Evolutionary conservation across 345 rosid genomes (phyloP), one percentile per base, ranked within the genome.

Genomic region (Capsella bursapastoris): DNA sequence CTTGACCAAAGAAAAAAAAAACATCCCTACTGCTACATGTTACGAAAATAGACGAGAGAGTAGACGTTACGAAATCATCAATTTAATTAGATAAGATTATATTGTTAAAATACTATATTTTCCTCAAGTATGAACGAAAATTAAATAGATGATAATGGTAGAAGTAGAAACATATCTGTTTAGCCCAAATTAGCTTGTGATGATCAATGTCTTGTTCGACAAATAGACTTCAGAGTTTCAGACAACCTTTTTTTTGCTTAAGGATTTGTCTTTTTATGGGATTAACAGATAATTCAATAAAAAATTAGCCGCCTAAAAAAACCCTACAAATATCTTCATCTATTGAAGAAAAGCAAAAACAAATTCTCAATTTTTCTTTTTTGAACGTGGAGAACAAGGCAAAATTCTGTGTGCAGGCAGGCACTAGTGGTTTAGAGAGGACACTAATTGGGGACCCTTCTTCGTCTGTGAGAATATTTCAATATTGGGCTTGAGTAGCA

Each of bases 381-480:
- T n/a, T 45, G 50, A n/a, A 35, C 66, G 45, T 70, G 74, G 49
- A 22, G 53, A 27, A 59, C 74, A 70, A 70, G 66, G 66, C 74
- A 58, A 47, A 57, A 69, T 22, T 60, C 43, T 12, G 71, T 73
- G 71, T 73, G 37, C 37, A 34, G 50, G 57, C 49, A 62, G 37
- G 37, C 31, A 40, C 38, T 27, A 22, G 2, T 0, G 61, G 71
- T 37, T 53, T 38, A 6, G 25, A 38, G 41, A 38, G 41, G 12
- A 38, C 4, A 38, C 3, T 8, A 11, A 41, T 31, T 29, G 44
- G 4, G 4, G 29, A 57, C 57, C 29, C 56, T 44, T 52, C 1
- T 28, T 52, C 31, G 27, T 55, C 25, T 32, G 62, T 6, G 45
- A 57, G 12, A 71, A 22, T 28, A 15, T 18, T 29, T 15, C 3